Evolutionary conservation across 169 alveolate genomes (phyloP).

Genomic region (Plasmodium vivax): DNA sequence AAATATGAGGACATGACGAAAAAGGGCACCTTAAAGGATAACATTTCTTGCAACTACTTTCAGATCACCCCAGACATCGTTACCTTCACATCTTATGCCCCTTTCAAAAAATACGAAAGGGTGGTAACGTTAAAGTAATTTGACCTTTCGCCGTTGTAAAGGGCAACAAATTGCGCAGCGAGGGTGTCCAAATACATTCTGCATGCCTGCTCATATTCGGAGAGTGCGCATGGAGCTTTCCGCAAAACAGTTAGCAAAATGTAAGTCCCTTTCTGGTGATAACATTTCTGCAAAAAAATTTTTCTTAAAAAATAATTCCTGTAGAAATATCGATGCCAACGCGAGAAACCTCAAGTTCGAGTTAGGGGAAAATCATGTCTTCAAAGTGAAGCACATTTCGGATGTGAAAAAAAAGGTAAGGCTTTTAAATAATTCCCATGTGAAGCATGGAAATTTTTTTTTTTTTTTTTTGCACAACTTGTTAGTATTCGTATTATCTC

Average conservation of each 20-base stretch:
- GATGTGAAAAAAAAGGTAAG: conserved; percentile 64
- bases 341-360: conserved; percentile 27
- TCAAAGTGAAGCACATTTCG: conserved; percentile 27
- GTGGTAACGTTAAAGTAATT: conserved; percentile 50
- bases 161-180: background rate
- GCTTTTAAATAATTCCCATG: background rate
- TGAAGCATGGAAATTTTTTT: background rate
- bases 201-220: background rate
- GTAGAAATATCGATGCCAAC: conserved; percentile 36
- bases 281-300: background rate
- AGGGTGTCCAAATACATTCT: background rate
- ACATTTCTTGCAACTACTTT: conserved; percentile 22
- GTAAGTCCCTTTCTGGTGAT: background rate
- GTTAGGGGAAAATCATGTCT: conserved; percentile 7
- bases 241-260: background rate
- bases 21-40: background rate
- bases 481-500: background rate
- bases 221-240: background rate
- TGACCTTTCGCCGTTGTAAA: background rate
- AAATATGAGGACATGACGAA: conserved; percentile 28
- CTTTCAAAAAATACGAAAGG: conserved; percentile 56
- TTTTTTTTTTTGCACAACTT: background rate
- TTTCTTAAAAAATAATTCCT: background rate
- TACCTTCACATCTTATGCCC: conserved; percentile 48
- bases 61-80: conserved; percentile 50